A percentile compares a stretch with the other conserved stretches of the same genome.
Conservation (phyloP, 176 grass and related monocot species). For the Sorghum bicolor region Sorghum_bicolor_NCBIv3 NC_012876.2:64807001-64807500, state of each 20-base stretch:
- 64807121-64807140: conserved; percentile 52
- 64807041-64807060: conserved; percentile 54
- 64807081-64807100: conserved; percentile 52
- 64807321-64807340: neutral
- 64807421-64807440: neutral
- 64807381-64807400: neutral
- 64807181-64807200: neutral
- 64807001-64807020: conserved; percentile 61
- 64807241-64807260: neutral
- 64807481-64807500: too few species aligned
- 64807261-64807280: too few species aligned
- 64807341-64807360: neutral
- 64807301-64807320: neutral
- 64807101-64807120: conserved; percentile 58
- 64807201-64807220: neutral
- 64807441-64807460: neutral
- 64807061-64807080: conserved; percentile 50
- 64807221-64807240: neutral
- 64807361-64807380: neutral
- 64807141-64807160: conserved; percentile 54
- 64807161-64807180: neutral
- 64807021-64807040: conserved; percentile 53
- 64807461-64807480: neutral
- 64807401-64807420: neutral
- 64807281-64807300: too few species aligned